Percentiles rank a stretch among this genome's conserved stretches.
These are phyloP conservation scores for Cryptosporidium bovis DNA, from an alignment of 169 alveolate species.

Conservation along the genomic window DNA sequence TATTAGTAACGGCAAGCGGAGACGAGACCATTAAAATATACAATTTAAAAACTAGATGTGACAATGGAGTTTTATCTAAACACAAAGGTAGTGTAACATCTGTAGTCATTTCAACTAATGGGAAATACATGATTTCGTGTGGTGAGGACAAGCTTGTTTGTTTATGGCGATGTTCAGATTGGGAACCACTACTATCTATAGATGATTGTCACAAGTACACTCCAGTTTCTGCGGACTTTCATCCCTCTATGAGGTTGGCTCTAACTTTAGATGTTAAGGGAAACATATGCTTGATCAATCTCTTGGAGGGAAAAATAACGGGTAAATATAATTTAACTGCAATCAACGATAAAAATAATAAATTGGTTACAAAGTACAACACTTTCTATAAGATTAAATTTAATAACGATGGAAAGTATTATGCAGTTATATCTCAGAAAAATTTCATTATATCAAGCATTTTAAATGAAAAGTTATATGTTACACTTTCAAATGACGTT, in stretches of 20 bases:
- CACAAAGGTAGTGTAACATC: conserved; percentile 38
- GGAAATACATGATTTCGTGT: conserved; percentile 47
- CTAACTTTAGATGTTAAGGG: conserved; percentile 41
- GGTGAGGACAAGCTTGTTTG: conserved; percentile 54
- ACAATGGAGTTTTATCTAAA: conserved; percentile 39
- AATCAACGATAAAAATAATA: background rate
- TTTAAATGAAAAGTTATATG: background rate
- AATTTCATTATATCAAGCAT: conserved; percentile 10
- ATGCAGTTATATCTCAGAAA: conserved; percentile 44
- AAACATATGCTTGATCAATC: conserved; percentile 20
- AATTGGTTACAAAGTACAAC: background rate
- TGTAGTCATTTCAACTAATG: conserved; percentile 14
- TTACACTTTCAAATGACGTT: background rate
- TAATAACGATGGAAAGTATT: conserved; percentile 1
- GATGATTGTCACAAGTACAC: conserved; percentile 3
- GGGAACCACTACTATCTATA: conserved; percentile 37
- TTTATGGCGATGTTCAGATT: conserved; percentile 47
- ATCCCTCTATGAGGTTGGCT: conserved; percentile 56
- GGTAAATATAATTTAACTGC: background rate
- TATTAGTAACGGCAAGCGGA: conserved; percentile 46
- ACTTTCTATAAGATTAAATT: conserved; percentile 6
- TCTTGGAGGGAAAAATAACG: conserved; percentile 18
- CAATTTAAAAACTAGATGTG: conserved; percentile 60
- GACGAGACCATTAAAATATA: conserved; percentile 62
- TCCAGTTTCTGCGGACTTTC: conserved; percentile 61